Evolutionary conservation across 441 rosid genomes (phyloP).

Genomic region (Eruca vesicaria): DNA sequence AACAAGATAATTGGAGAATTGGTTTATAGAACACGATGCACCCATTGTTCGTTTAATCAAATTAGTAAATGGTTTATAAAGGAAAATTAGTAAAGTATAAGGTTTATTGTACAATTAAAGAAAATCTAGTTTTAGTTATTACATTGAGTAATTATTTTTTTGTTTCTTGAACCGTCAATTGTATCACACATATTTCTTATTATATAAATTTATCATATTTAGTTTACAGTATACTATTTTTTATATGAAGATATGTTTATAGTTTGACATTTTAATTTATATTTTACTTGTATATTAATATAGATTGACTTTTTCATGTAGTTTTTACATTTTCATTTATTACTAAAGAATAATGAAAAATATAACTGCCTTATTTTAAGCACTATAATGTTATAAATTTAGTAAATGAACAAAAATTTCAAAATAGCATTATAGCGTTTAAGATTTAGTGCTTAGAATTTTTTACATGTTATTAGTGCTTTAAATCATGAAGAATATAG

Average conservation of each 20-base stretch:
- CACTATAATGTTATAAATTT: not conserved
- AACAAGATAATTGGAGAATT: too few species aligned
- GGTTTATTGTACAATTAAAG: not conserved
- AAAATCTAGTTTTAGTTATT: constrained; percentile 3
- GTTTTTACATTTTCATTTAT: not conserved
- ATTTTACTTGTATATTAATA: not conserved
- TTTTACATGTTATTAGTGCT: not conserved
- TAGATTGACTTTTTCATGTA: not conserved
- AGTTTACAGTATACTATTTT: not conserved
- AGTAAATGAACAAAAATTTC: not conserved
- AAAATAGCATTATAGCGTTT: not conserved
- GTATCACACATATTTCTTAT: not conserved
- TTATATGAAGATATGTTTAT: not conserved
- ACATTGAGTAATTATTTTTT: not conserved
- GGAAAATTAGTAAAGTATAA: not conserved
- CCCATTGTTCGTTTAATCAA: too few species aligned
- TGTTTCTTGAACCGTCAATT: not conserved
- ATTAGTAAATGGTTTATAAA: too few species aligned
- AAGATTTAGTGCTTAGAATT: not conserved
- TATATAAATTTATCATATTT: not conserved
- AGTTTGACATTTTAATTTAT: not conserved
- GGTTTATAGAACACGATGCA: too few species aligned
- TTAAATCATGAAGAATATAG: not conserved
- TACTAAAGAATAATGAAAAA: not conserved
- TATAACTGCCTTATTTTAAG: not conserved